phyloP scores from a whole-genome alignment of 495 filamentous ascomycete genomes.

The Beverwykella pulmonaria region DNA sequence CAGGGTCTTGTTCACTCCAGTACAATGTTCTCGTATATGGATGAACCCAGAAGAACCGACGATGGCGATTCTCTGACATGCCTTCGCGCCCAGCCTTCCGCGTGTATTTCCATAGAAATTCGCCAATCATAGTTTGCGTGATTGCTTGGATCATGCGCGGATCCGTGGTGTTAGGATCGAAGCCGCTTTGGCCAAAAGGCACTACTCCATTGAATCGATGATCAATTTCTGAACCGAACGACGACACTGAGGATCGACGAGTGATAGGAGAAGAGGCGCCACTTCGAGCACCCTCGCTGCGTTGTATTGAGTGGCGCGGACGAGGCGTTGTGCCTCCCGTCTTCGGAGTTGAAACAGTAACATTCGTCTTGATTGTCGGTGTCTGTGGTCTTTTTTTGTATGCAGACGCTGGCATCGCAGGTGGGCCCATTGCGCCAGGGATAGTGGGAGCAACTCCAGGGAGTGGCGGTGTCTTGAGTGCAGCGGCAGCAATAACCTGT shows the following conservation, averaged over 20 bases:
- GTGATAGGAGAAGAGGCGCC: constrained; percentile 55
- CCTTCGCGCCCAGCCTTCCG: constrained; percentile 83
- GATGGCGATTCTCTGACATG: constrained; percentile 84
- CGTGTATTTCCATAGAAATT: constrained; percentile 99
- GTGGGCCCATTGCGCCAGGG: constrained; percentile 75
- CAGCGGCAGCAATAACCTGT: constrained; percentile 80
- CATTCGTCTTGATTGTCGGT: constrained; percentile 50
- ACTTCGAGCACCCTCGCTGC: constrained; percentile 52
- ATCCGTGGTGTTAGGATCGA: constrained; percentile 68
- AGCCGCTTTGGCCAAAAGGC: constrained; percentile 60
- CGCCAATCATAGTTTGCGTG: constrained; percentile 99
- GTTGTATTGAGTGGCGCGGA: constrained; percentile 40
- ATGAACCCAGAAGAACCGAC: constrained; percentile 98
- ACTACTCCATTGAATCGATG: constrained; percentile 74
- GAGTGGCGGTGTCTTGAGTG: constrained; percentile 49
- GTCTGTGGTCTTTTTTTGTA: constrained; percentile 73
- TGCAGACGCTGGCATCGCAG: constrained; percentile 78
- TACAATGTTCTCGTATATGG: constrained; percentile 96
- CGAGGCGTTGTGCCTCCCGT: constrained; percentile 60
- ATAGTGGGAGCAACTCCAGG: constrained; percentile 24
- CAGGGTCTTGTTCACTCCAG: constrained; percentile 92
- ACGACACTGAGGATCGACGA: constrained; percentile 85
- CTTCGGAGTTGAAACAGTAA: constrained; percentile 33
- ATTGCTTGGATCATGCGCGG: constrained; percentile 99
- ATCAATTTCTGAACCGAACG: constrained; percentile 92